Base-by-base conservation (phyloP, 2,329 filamentous ascomycete genomes). In the Sarocladium strictum region DNA sequence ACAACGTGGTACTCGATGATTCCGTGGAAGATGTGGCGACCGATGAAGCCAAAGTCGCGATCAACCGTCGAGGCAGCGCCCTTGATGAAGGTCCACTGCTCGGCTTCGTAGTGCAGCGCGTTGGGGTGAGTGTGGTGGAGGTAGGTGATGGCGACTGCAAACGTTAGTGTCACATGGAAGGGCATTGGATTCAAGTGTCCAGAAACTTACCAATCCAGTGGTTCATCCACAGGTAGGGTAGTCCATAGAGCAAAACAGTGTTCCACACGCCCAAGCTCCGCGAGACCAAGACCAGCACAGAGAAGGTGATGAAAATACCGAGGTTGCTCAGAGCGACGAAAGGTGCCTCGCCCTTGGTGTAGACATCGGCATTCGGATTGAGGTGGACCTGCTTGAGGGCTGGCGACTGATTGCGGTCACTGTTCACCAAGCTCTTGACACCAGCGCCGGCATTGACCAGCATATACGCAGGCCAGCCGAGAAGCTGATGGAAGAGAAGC, bases 151-250 rank as follows among this genome's bases (percentile, higher is more conserved):
- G 84, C 84, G 19, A 89, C 84, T 83, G 23, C 12, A 33, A 32
- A n/a, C 41, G 21, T 29, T 53, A 40, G n/a, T 23, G 9, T 37
- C 6, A 12, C 10, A 11, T 9, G 40, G 5, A 43, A 21, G 24
- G 29, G 29, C 21, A 17, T 26, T 9, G 35, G 15, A 38, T 7
- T 29, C 21, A 26, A 10, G 43, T 47, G n/a, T n/a, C n/a, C n/a
- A n/a, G n/a, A n/a, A n/a, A 71, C 76, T 62, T 70, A 83, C 79
- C 77, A 54, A 88, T 76, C 84, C 84, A 88, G 74, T 87, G 81
- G 72, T 88, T 83, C 32, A 86, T 78, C 84, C 84, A 87, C 57
- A 86, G 64, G 67, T 86, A 89, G 15, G 86, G 85, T 33, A 85
- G 73, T 26, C 75, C 72, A 66, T 87, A 88, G 15, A 86, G 70